Conservation (phyloP, 305 asterid genomes). For the Striga hermonthica region DNA sequence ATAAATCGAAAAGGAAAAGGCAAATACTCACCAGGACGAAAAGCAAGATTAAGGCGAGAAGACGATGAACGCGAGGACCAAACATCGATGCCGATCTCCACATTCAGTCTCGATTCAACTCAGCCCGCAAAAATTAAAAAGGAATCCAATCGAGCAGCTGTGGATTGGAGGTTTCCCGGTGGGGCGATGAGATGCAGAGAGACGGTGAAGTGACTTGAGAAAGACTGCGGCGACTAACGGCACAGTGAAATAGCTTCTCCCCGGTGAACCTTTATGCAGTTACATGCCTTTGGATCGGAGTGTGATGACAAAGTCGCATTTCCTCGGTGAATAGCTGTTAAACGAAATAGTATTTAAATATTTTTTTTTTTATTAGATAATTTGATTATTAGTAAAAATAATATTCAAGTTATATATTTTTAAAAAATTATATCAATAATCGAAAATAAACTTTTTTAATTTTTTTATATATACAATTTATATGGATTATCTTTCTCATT, state of each 20-base stretch:
- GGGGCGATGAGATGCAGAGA: conserved; percentile 15
- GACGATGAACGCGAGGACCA: conserved; percentile 34
- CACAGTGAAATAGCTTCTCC: conserved; percentile 19
- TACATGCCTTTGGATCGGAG: background rate
- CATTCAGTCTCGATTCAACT: conserved; percentile 30
- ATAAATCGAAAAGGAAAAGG: background rate
- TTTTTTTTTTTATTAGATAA: background rate
- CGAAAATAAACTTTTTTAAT: background rate
- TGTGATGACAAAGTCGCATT: conserved; percentile 17
- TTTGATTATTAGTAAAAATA: background rate
- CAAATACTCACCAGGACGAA: conserved; percentile 41
- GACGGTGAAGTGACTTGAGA: conserved; percentile 21
- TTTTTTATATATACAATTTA: no score
- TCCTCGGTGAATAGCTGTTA: no score
- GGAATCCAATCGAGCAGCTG: conserved; percentile 28
- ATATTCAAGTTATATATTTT: background rate
- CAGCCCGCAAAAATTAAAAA: background rate
- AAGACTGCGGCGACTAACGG: conserved; percentile 20
- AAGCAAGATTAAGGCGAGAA: conserved; percentile 32
- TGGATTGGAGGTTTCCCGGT: conserved; percentile 33
- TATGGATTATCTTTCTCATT: no score
- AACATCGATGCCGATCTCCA: conserved; percentile 50
- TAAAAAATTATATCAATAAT: background rate
- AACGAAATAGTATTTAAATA: background rate
- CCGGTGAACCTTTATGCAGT: conserved; percentile 25